Evolutionary conservation across 352 stramenopile genomes (phyloP), one percentile per base, ranked within the genome.

Genomic region (Globisporangium middletonii): DNA sequence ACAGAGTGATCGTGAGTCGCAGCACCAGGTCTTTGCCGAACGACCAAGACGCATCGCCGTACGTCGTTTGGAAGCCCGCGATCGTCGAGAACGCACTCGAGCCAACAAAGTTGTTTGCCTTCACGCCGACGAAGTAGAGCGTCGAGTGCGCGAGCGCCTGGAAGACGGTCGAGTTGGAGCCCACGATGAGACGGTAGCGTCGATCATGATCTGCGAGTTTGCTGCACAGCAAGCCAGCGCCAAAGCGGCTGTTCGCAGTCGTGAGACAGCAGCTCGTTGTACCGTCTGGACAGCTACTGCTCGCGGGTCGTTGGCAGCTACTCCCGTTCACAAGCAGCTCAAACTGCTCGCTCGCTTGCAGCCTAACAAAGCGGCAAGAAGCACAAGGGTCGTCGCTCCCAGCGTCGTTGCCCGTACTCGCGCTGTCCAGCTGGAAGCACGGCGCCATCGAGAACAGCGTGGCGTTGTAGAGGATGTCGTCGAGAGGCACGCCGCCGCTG

Each of bases 81-180:
- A 80, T 62, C 0, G 44, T 50, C 9, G 75, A 83, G 7, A 62
- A 57, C 1, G 6, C 23, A 33, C 79, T 80, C 9, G 33, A 56
- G 27, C 77, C 79, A 11, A 73, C 61, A 11, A 48, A 28, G 51
- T 78, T 88, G 33, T 67, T 73, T 1, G 68, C 75, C 71, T 74
- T 68, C 0, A 88, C 71, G 23, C 72, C 73, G 47, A 85, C 68
- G 50, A 72, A 82, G 43, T 88, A 89, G 2, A 50, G 65, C 12
- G 77, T 73, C 7, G 77, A 83, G 41, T 75, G 69, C 27, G 70
- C 75, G 0, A 89, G 62, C 4, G 56, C 58, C 19, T 66, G 62
- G 44, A 86, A 80, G 26, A 65, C n/a, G 1, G 66, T 64, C 13
- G 69, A 63, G 16, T 75, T 87, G 16, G 71, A 64, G 0, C 72